Evolutionary conservation across 75 land plant genomes (phyloP).

Genomic region (Cryptomeria japonica): DNA sequence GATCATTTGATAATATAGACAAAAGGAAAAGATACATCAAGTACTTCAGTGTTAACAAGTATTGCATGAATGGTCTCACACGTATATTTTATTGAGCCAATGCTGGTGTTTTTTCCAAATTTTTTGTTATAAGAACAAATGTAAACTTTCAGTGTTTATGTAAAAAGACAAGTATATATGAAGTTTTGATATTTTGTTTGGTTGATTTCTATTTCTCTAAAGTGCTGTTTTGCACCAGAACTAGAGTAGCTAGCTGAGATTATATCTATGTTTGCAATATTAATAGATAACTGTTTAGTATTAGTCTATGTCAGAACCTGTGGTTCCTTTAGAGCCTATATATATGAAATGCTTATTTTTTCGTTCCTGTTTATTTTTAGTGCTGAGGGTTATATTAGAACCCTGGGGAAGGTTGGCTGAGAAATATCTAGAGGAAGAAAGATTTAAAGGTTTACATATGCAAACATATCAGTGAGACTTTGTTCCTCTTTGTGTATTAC

Average conservation of each 20-base stretch:
- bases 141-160: neutral
- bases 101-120: neutral
- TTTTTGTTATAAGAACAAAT: neutral
- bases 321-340: too few species aligned
- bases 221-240: neutral
- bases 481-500: too few species aligned
- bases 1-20: neutral
- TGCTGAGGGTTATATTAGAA: too few species aligned
- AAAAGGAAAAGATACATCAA: neutral
- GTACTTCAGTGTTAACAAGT: neutral
- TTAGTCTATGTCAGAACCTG: too few species aligned
- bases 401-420: too few species aligned
- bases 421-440: too few species aligned
- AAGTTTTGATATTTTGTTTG: neutral
- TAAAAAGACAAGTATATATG: neutral
- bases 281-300: too few species aligned
- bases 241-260: neutral
- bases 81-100: neutral
- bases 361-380: too few species aligned
- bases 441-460: too few species aligned
- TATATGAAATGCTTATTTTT: too few species aligned
- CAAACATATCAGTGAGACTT: too few species aligned
- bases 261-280: neutral
- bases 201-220: neutral
- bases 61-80: neutral